phyloP scores from a whole-genome alignment of 306 rosid genomes.

The Benincasa hispida region DNA sequence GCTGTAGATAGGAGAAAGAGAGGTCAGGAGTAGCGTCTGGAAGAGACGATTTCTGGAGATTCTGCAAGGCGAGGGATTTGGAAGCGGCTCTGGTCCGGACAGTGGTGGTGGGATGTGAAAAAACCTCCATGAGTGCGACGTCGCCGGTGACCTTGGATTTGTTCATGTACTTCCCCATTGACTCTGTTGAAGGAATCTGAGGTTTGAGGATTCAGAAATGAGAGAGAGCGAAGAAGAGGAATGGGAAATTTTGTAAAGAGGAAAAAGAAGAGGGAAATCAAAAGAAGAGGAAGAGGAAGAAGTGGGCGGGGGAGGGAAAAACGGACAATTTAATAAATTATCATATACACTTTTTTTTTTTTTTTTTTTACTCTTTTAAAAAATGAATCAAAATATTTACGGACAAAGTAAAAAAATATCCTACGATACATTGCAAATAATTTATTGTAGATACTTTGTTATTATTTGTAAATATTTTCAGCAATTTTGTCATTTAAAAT shows the following conservation, averaged over 20 bases:
- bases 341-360: not conserved
- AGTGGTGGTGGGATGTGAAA: slow-evolving; percentile 30
- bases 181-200: not conserved
- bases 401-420: no score
- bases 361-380: not conserved
- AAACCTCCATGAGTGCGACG: slow-evolving; percentile 44
- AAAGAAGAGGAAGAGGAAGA: slow-evolving; percentile 27
- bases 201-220: not conserved
- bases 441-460: no score
- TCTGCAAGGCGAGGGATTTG: slow-evolving; percentile 49
- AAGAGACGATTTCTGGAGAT: slow-evolving; percentile 23
- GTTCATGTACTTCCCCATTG: slow-evolving; percentile 75
- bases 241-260: not conserved
- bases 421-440: no score
- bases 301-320: slow-evolving; percentile 7
- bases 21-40: slow-evolving; percentile 10
- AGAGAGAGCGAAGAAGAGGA: not conserved
- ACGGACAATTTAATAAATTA: not conserved
- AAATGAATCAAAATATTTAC: no score
- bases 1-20: slow-evolving; percentile 56
- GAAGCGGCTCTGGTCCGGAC: slow-evolving; percentile 63
- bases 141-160: slow-evolving; percentile 50
- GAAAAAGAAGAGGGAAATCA: not conserved
- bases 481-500: no score
- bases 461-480: no score